Conservation (phyloP, 2,329 filamentous ascomycete genomes). For the Trichoderma gracile region DNA sequence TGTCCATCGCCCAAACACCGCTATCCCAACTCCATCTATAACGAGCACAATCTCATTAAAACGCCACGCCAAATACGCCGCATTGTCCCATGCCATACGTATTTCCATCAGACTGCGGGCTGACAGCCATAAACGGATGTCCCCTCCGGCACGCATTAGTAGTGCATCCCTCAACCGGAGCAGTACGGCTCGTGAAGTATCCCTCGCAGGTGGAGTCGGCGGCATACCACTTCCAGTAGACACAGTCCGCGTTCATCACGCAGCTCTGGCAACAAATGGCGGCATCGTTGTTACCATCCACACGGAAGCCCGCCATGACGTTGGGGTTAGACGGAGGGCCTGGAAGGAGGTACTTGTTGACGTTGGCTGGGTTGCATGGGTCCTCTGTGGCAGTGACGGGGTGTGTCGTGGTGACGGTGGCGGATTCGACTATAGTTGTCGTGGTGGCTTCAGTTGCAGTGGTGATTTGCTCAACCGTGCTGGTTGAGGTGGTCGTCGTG, state of each 20-base stretch:
- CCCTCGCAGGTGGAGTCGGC: background rate
- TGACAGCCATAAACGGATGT: background rate
- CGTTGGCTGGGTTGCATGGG: background rate
- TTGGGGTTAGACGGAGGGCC: constrained; percentile 2
- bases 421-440: background rate
- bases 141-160: background rate
- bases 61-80: background rate
- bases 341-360: constrained; percentile 2
- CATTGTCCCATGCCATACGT: background rate
- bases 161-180: background rate
- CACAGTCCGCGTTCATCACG: background rate
- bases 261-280: background rate
- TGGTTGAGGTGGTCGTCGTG: background rate
- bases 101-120: background rate
- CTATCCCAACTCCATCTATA: background rate
- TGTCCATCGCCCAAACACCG: background rate
- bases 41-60: background rate
- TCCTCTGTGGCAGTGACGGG: background rate
- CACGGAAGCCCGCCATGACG: background rate
- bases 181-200: background rate
- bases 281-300: background rate
- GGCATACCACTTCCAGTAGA: background rate
- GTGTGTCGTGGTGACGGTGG: background rate
- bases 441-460: background rate
- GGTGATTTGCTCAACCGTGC: background rate